phyloP scores from a whole-genome alignment of 2,329 filamentous ascomycete species.

The Fusarium piperis region DNA sequence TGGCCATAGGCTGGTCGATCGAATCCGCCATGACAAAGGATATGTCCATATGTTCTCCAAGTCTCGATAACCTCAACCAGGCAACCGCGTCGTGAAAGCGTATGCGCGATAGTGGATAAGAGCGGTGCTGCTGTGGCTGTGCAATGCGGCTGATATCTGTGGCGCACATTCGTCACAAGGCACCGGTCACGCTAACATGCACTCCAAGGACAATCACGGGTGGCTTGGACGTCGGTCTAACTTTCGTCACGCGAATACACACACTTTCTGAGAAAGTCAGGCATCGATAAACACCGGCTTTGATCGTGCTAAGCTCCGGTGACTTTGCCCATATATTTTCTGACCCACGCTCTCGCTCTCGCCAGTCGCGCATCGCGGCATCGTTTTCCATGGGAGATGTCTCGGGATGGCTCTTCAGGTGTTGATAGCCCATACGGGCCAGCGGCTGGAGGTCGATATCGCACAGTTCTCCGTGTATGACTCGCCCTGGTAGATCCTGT shows the following conservation, averaged over 20 bases:
- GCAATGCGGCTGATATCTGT: conserved; percentile 25
- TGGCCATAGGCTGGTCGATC: conserved; percentile 42
- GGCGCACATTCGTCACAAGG: conserved; percentile 44
- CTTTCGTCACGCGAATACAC: conserved; percentile 43
- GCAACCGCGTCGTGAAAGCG: conserved; percentile 4
- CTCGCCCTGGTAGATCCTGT: not conserved
- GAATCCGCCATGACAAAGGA: conserved; percentile 40
- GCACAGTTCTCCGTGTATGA: conserved; percentile 76
- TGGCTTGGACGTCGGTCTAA: conserved; percentile 13
- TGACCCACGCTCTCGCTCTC: conserved; percentile 15
- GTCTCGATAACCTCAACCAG: conserved; percentile 1
- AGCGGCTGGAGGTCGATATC: conserved; percentile 82
- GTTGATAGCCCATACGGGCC: conserved; percentile 92
- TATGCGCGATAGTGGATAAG: not conserved
- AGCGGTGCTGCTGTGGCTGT: conserved; percentile 22
- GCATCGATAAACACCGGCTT: conserved; percentile 20
- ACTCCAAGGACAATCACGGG: conserved; percentile 34
- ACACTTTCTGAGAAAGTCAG: conserved; percentile 6
- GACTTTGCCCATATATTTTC: conserved; percentile 19
- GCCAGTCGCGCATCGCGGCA: conserved; percentile 42
- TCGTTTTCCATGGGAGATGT: conserved; percentile 55
- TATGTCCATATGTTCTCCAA: not conserved
- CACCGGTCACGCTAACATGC: conserved; percentile 45
- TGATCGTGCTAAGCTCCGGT: conserved; percentile 19
- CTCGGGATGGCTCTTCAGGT: conserved; percentile 87